Evolutionary conservation across 768 basidiomycete genomes (phyloP).

Genomic region (Hypholoma sublateritium): DNA sequence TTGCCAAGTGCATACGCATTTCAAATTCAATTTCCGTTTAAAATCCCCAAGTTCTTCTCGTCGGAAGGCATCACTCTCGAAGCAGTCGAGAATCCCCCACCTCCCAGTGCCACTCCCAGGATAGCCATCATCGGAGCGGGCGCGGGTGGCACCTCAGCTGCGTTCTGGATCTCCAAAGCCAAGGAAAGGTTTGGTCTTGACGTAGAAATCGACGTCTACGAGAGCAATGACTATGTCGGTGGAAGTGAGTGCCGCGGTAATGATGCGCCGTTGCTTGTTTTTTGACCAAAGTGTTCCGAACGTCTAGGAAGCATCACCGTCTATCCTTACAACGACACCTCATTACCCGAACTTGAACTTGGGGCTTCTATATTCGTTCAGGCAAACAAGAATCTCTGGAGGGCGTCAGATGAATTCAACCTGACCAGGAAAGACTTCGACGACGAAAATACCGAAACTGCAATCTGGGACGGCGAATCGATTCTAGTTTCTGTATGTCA

Average conservation of each 20-base stretch:
- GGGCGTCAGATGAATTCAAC: constrained; percentile 81
- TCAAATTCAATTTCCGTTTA: constrained; percentile 55
- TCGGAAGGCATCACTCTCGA: constrained; percentile 22
- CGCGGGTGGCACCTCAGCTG: constrained; percentile 82
- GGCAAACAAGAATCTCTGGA: constrained; percentile 66
- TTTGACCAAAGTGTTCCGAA: neutral
- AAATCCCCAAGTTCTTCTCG: constrained; percentile 52
- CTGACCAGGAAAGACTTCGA: constrained; percentile 52
- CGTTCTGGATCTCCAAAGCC: constrained; percentile 80
- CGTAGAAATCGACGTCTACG: constrained; percentile 83
- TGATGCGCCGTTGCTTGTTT: neutral
- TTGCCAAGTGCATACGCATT: constrained; percentile 36
- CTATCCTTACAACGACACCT: constrained; percentile 64
- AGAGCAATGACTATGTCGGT: constrained; percentile 73
- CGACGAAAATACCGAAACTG: constrained; percentile 51
- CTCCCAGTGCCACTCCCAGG: constrained; percentile 38
- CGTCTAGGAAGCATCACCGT: constrained; percentile 73
- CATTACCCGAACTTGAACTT: constrained; percentile 68
- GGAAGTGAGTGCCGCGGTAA: constrained; percentile 62
- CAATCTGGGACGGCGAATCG: constrained; percentile 82
- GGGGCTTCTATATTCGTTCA: constrained; percentile 88
- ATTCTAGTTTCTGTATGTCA: constrained; percentile 62
- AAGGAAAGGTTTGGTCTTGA: constrained; percentile 68
- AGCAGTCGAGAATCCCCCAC: constrained; percentile 13
- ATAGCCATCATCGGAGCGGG: constrained; percentile 92